Percentiles rank a stretch among this genome's conserved stretches.
Evolutionary conservation across 2,329 filamentous ascomycete genomes (phyloP).

Genomic region (Exophiala calicioides): DNA sequence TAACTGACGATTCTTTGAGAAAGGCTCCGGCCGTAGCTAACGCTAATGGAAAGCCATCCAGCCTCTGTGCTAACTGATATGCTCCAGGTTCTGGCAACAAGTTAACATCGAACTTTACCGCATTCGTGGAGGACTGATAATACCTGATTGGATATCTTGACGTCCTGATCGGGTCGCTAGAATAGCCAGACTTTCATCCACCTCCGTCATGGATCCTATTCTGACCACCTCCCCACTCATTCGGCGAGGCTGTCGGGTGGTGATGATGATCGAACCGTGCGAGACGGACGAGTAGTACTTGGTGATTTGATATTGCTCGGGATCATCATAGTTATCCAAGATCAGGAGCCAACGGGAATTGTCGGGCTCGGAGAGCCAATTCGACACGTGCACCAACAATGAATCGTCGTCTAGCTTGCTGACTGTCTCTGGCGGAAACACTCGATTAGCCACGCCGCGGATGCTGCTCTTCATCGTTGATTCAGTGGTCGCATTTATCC

Average conservation of each 20-base stretch:
- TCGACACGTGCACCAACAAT: background rate
- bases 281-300: constrained; percentile 17
- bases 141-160: constrained; percentile 11
- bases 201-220: constrained; percentile 1
- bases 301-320: constrained; percentile 14
- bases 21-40: constrained; percentile 51
- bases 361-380: background rate
- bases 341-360: constrained; percentile 31
- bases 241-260: constrained; percentile 15
- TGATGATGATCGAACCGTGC: constrained; percentile 30
- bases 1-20: constrained; percentile 41
- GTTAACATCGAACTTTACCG: background rate
- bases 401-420: background rate
- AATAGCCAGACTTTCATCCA: constrained; percentile 13
- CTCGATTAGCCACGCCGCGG: constrained; percentile 10
- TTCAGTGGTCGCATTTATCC: constrained; percentile 46
- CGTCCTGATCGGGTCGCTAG: constrained; percentile 10
- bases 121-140: background rate
- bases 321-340: constrained; percentile 30
- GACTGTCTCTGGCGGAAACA: constrained; percentile 5
- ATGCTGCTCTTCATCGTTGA: constrained; percentile 39
- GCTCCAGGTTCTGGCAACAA: constrained; percentile 14
- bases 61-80: constrained; percentile 34
- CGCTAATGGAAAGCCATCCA: constrained; percentile 51
- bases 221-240: constrained; percentile 5